Base-by-base conservation (phyloP, 1,139 yeast genomes). In the Saccharomyces hybrid region DNA sequence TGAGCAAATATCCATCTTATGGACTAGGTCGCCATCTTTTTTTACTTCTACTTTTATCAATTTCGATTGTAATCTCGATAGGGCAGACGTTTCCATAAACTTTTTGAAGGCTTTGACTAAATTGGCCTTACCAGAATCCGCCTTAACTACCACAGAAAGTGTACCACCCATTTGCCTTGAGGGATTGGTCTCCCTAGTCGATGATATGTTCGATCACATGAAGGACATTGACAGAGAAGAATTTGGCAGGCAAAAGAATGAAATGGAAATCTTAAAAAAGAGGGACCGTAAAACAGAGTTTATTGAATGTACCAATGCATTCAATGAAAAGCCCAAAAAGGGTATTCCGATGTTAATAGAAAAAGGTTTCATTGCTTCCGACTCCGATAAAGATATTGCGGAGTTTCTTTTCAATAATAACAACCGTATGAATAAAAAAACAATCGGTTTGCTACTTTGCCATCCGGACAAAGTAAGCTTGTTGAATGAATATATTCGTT, bases 101-200 rank as follows among this genome's bases (percentile, higher is more conserved):
- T 73, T 88, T 28, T 70, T 93, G 52, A 86, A 86, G 50, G 81
- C 86, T 54, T 76, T 95, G 53, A 84, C 96, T 58, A 79, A 86
- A 53, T 75, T 88, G 47, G 83, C 96, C 0, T 78, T 87, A 50
- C 95, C 97, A 0, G 95, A 88, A 62, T 80, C 90, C 23, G 93
- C 96, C 0, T 62, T 73, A 5, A 75, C 79, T 63, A 85, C 96
- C 0, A 88, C 97, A 0, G 88, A 87, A 42, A 85, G 82, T 64
- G 96, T 93, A 1, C 97, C 98, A 0, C 97, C 98, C 1, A 78
- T 90, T 9, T 91, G 97, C 64, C 75, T 93, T 52, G 98, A 91
- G 65, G 96, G 97, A 1, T 70, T 93, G 2, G 74, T 91, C 32
- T 78, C 88, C 2, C 83, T 85, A 60, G 75, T 90, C 32, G 78